Base-by-base conservation (phyloP, 495 filamentous ascomycete species). In the Staphylotrichum tortipilum region DNA sequence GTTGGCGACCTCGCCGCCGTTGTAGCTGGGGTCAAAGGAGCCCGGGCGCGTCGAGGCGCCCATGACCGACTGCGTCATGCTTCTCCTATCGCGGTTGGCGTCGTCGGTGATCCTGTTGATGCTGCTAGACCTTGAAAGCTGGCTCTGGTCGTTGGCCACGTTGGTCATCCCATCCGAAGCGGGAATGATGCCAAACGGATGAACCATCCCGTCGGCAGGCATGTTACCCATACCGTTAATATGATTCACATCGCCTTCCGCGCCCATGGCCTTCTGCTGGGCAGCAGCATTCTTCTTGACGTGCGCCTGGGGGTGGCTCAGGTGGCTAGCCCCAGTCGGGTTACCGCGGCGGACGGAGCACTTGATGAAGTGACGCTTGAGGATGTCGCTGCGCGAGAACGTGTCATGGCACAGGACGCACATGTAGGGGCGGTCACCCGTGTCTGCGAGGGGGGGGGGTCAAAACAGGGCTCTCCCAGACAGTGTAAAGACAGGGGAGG, bases 331-430 rank as follows among this genome's bases (percentile, higher is more conserved):
- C 48, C 89, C 89, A 19, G 86, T 94, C 22, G 91, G 91, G 71
- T 96, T 96, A 38, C 92, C 92, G 55, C 92, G 82, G 55, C 92
- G 81, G 44, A 95, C 83, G 26, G 91, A 95, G 70, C 92, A 98
- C 70, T 98, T 98, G 64, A 94, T 88, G 67, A 98, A 98, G 68
- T 98, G 92, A 50, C 92, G 85, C 73, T 98, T 98, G 64, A 98
- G 72, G 55, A 98, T 98, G 66, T 98, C 92, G 73, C 88, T 94
- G 63, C 92, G 83, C 22, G 90, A 95, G 71, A 98, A 98, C n/a
- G 88, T 96, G 68, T 98, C 92, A 65, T 89, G 85, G 73, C 92
- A 98, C 36, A 98, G 77, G 52, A 89, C 84, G 71, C 92, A 98
- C 79, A 88, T 88, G 72, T 98, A 98, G 23, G 92, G 92, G 44